These are phyloP conservation scores for Diaporthe australafricana DNA, from an alignment of 2,329 filamentous ascomycete genomes.

Conservation along the genomic window DNA sequence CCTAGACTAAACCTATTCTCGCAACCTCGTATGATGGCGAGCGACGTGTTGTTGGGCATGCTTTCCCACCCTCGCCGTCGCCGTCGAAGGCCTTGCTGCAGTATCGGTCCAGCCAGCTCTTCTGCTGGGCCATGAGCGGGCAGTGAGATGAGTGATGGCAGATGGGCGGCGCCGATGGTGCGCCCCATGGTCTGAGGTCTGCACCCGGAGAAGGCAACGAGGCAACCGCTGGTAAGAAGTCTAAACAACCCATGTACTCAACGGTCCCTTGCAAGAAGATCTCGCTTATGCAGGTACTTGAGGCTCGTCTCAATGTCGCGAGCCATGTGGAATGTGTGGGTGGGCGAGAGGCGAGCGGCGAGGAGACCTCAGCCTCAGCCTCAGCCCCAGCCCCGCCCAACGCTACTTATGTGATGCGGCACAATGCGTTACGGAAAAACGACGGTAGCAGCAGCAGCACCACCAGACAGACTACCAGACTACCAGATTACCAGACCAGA, in stretches of 20 bases:
- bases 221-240: constrained; percentile 5
- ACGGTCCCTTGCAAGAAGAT: background rate
- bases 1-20: background rate
- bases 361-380: constrained; percentile 4
- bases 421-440: background rate
- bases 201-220: constrained; percentile 2
- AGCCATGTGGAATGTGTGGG: background rate
- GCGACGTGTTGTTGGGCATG: background rate
- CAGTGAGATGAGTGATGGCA: background rate
- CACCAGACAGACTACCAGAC: too few relatives aligned
- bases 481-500: too few relatives aligned
- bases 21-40: background rate
- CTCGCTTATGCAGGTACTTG: constrained; percentile 26
- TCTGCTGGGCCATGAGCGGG: background rate
- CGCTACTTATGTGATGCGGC: background rate
- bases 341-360: background rate
- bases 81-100: background rate
- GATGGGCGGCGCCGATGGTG: background rate
- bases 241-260: background rate
- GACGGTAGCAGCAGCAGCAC: background rate
- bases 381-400: constrained; percentile 9
- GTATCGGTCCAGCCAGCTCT: background rate
- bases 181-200: too few relatives aligned
- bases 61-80: background rate
- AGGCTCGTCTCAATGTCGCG: background rate